Percentiles rank a stretch among this genome's conserved stretches.
Evolutionary conservation across 768 basidiomycete genomes (phyloP).

Genomic region (Xerocomellus dryophilus): DNA sequence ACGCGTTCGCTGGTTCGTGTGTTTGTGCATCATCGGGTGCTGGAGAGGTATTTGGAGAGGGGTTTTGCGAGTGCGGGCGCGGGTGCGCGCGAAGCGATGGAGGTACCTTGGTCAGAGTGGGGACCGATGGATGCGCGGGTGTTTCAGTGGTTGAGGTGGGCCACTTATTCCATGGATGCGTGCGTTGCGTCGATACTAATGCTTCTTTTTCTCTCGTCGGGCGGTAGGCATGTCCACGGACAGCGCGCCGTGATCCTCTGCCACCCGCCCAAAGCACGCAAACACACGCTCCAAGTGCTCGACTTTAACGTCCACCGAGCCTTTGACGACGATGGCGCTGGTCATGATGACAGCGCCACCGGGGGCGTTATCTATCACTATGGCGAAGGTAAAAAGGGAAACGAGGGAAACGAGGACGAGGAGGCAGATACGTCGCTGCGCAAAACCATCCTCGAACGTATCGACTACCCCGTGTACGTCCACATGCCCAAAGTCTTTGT

Average conservation of each 20-base stretch:
- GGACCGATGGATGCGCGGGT: conserved; percentile 36
- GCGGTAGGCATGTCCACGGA: conserved; percentile 42
- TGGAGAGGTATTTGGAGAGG: conserved; percentile 22
- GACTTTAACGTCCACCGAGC: conserved; percentile 31
- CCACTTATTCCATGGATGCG: neutral
- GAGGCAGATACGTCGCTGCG: neutral
- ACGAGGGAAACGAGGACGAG: neutral
- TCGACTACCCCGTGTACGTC: conserved; percentile 13
- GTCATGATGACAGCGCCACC: neutral
- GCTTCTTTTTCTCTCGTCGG: neutral
- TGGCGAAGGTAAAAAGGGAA: neutral
- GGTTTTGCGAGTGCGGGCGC: neutral
- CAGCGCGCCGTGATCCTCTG: conserved; percentile 34
- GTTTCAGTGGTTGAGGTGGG: conserved; percentile 42
- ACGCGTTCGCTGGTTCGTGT: conserved; percentile 21
- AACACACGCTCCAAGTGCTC: conserved; percentile 22
- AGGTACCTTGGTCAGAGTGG: conserved; percentile 39
- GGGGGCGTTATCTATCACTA: no score
- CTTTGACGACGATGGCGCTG: neutral
- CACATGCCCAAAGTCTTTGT: conserved; percentile 22
- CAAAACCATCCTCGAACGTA: neutral
- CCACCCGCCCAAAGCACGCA: conserved; percentile 1
- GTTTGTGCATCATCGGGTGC: conserved; percentile 33
- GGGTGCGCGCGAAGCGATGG: neutral
- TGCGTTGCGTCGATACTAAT: neutral